phyloP scores from a whole-genome alignment of 169 alveolate genomes.

The Plasmodium vinckei region DNA sequence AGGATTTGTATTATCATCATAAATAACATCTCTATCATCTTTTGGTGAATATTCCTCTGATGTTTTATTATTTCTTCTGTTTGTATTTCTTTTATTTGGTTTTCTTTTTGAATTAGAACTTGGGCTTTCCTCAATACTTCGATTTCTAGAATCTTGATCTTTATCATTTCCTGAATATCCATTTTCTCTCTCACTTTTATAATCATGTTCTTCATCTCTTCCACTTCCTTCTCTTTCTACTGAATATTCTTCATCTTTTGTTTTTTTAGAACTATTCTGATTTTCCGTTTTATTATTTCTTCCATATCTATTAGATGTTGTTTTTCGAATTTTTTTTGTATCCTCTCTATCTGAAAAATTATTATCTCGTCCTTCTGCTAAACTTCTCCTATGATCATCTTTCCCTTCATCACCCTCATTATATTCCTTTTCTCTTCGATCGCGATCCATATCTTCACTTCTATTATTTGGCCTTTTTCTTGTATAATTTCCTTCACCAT shows the following conservation, averaged over 20 bases:
- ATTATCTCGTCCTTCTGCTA: not conserved
- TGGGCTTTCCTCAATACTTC: conserved; percentile 2
- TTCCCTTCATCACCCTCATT: not conserved
- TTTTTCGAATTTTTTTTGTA: no score
- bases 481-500: conserved; percentile 2
- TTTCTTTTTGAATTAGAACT: conserved; percentile 26
- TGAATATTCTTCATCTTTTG: not conserved
- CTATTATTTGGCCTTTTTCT: not conserved
- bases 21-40: conserved; percentile 9
- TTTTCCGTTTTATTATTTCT: conserved; percentile 1
- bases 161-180: not conserved
- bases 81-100: conserved; percentile 14
- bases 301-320: not conserved
- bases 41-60: conserved; percentile 16
- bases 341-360: no score
- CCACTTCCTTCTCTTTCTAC: conserved; percentile 32
- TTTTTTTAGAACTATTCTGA: conserved; percentile 1
- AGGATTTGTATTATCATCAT: conserved; percentile 14
- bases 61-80: not conserved
- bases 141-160: conserved; percentile 2
- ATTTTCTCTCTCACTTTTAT: conserved; percentile 44
- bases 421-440: not conserved
- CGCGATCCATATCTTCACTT: not conserved
- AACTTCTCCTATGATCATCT: not conserved
- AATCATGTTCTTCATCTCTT: conserved; percentile 22